Percentiles rank a stretch among this genome's conserved stretches.
These are phyloP conservation scores for Ambispora gerdemannii DNA, from an alignment of 192 early-diverging fungal species.

Conservation along the genomic window DNA sequence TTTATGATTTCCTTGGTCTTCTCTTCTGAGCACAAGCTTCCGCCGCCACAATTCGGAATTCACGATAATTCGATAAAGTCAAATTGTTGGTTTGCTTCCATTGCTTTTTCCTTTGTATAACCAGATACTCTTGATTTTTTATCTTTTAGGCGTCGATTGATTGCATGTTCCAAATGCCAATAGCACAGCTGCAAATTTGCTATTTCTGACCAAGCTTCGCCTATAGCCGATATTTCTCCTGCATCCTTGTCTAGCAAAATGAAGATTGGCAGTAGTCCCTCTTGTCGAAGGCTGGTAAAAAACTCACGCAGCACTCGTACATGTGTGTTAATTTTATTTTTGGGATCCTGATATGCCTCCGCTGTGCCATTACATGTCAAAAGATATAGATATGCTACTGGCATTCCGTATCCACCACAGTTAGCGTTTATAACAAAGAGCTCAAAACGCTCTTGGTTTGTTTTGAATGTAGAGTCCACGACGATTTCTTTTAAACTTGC, in stretches of 20 bases:
- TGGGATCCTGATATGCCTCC: not conserved
- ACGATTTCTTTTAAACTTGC: no score
- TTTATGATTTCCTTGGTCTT: conserved; percentile 1
- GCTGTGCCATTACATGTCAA: not conserved
- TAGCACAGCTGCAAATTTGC: conserved; percentile 5
- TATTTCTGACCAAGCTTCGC: conserved; percentile 15
- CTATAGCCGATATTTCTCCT: not conserved
- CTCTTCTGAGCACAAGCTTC: not conserved
- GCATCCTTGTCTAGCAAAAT: no score
- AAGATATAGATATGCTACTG: conserved; percentile 2
- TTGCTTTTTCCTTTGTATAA: conserved; percentile 4
- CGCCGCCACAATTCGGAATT: not conserved
- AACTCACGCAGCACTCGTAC: no score
- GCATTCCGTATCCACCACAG: not conserved
- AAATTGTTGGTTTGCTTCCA: conserved; percentile 8
- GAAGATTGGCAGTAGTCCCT: no score
- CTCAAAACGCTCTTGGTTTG: conserved; percentile 6
- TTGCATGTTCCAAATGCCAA: conserved; percentile 16
- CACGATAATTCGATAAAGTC: conserved; percentile 11
- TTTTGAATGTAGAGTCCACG: not conserved
- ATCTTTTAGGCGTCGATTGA: not conserved
- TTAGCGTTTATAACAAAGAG: conserved; percentile 13
- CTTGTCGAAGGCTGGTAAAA: no score
- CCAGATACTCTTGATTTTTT: conserved; percentile 4
- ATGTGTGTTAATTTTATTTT: conserved; percentile 10